Conservation (phyloP, 2,329 filamentous ascomycete species). For the Colletotrichum sp. region DNA sequence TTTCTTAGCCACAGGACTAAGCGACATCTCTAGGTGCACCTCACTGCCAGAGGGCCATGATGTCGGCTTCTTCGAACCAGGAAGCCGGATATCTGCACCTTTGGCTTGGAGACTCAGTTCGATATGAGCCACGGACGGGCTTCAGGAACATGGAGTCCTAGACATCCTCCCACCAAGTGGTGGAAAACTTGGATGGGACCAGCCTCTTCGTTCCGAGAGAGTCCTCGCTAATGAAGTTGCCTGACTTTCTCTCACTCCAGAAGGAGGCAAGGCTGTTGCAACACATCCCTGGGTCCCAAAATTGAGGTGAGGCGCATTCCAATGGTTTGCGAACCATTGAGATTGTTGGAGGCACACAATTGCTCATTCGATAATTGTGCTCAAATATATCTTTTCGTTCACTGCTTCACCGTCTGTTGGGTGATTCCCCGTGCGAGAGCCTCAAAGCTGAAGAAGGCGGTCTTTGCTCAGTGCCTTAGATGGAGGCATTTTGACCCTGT, state of each 20-base stretch:
- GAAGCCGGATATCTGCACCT: neutral
- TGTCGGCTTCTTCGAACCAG: neutral
- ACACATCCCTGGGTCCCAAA: neutral
- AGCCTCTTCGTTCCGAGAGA: neutral
- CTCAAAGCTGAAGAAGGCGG: neutral
- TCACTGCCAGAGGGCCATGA: neutral
- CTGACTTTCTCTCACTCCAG: neutral
- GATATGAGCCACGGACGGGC: neutral
- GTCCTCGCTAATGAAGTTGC: neutral
- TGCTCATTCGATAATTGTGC: too few species aligned
- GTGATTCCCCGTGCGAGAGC: too few species aligned
- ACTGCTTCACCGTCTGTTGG: too few species aligned
- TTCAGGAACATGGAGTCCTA: neutral
- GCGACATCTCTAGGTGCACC: neutral
- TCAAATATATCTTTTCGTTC: too few species aligned
- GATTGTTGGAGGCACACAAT: too few species aligned
- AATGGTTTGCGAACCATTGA: neutral
- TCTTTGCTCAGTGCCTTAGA: neutral
- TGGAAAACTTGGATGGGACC: neutral
- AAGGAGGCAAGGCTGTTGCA: neutral
- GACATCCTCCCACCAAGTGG: neutral
- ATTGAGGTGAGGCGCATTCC: neutral
- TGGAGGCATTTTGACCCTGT: neutral
- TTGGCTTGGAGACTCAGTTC: neutral
- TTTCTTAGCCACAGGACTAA: neutral